Evolutionary conservation across 1,139 yeast genomes (phyloP).

Genomic region (Saccharomyces pastorianus): DNA sequence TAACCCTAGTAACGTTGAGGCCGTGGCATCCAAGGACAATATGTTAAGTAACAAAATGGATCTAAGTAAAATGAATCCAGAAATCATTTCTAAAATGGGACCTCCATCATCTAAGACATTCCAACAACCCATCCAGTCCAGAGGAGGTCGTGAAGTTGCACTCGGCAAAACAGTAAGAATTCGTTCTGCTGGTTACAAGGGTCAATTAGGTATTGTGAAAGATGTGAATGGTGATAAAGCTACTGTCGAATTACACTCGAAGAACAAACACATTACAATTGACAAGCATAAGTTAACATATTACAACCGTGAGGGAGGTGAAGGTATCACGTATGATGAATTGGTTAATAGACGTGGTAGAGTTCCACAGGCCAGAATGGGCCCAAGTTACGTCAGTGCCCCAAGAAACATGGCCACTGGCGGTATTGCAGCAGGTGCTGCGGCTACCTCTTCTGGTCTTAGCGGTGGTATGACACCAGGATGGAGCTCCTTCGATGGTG

Average conservation of each 20-base stretch:
- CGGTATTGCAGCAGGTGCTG: conserved; percentile 15
- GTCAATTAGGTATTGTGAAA: conserved; percentile 85
- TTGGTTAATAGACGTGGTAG: conserved; percentile 40
- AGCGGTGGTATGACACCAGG: conserved; percentile 51
- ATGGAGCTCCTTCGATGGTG: conserved; percentile 40
- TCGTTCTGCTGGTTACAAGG: conserved; percentile 84
- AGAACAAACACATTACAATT: conserved; percentile 79
- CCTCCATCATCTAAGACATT: conserved; percentile 47
- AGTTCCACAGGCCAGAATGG: conserved; percentile 29
- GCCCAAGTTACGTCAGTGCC: conserved; percentile 33
- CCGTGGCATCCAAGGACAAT: conserved; percentile 69
- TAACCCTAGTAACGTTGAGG: conserved; percentile 65
- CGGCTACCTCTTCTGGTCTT: conserved; percentile 22
- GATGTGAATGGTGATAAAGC: conserved; percentile 91
- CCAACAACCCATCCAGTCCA: conserved; percentile 22
- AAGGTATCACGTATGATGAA: conserved; percentile 69
- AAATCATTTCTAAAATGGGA: conserved; percentile 40
- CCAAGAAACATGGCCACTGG: conserved; percentile 31
- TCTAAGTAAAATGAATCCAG: conserved; percentile 80
- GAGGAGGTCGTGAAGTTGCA: conserved; percentile 71
- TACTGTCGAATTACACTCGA: conserved; percentile 87
- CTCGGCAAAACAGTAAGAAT: conserved; percentile 79
- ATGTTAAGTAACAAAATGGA: conserved; percentile 36
- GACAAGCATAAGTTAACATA: conserved; percentile 71
- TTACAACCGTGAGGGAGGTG: conserved; percentile 52